A percentile compares a stretch with the other conserved stretches of the same genome.
Evolutionary conservation across 2,329 filamentous ascomycete genomes (phyloP).

Genomic region (Fusarium brachygibbosum): DNA sequence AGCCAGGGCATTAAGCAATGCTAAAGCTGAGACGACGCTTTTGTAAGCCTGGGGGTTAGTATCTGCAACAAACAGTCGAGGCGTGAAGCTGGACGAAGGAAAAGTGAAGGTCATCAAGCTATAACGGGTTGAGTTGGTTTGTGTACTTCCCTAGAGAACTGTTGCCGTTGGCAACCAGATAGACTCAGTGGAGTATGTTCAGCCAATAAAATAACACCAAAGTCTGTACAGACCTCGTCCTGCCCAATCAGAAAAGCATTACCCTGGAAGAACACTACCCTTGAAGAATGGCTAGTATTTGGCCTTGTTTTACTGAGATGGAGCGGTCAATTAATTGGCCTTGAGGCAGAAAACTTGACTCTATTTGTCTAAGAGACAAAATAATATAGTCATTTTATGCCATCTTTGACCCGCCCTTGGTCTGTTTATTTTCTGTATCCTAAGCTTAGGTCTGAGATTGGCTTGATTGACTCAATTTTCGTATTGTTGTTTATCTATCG

Average conservation of each 20-base stretch:
- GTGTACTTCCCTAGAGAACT: conserved; percentile 52
- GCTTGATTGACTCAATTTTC: conserved; percentile 6
- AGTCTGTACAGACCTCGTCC: background rate
- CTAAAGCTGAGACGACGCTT: conserved; percentile 31
- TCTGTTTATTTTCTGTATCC: background rate
- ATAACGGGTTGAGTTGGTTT: conserved; percentile 48
- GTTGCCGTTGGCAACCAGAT: conserved; percentile 53
- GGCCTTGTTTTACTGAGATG: conserved; percentile 2
- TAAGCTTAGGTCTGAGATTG: background rate
- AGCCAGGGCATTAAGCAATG: conserved; percentile 50
- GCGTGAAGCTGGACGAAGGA: conserved; percentile 36
- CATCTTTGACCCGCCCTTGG: background rate
- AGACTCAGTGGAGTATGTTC: background rate
- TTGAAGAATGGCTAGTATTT: background rate
- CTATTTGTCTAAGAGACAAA: background rate
- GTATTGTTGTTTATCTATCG: conserved; percentile 21
- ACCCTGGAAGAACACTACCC: conserved; percentile 1
- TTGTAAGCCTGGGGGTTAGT: conserved; percentile 44
- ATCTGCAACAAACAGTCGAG: conserved; percentile 37
- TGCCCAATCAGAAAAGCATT: conserved; percentile 16
- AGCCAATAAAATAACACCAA: conserved; percentile 32
- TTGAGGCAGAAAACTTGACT: background rate
- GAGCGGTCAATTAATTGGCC: conserved; percentile 14
- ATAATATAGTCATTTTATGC: background rate
- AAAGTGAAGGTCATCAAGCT: conserved; percentile 30